A percentile compares a stretch with the other conserved stretches of the same genome.
phyloP scores from a whole-genome alignment of 352 stramenopile genomes.

The Phytophthora crassamura region DNA sequence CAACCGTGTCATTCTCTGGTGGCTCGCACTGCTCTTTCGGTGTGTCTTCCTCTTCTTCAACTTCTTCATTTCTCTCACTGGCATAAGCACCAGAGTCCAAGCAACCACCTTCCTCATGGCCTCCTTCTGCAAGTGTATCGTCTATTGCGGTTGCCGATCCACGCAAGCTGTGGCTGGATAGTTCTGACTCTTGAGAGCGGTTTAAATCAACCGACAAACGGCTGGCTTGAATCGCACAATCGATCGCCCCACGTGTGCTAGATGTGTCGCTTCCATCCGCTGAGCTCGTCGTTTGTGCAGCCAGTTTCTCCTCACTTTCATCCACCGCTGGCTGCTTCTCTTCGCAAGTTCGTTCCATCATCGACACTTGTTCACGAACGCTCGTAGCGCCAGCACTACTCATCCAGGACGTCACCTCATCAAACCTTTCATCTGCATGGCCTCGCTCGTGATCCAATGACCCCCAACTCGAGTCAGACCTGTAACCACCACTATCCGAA shows the following conservation, averaged over 20 bases:
- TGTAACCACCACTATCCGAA: background rate
- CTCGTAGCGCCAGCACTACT: background rate
- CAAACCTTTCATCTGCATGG: background rate
- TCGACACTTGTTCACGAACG: background rate
- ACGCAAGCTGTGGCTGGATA: background rate
- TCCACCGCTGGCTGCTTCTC: background rate
- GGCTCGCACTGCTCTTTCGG: background rate
- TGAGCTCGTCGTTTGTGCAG: background rate
- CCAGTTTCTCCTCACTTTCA: background rate
- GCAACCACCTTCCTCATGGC: background rate
- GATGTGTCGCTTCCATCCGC: background rate
- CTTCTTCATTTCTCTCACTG: constrained; percentile 6
- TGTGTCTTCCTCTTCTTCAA: constrained; percentile 4
- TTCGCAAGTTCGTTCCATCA: background rate
- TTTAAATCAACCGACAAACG: background rate
- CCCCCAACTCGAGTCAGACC: constrained; percentile 8
- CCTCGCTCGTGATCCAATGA: constrained; percentile 2
- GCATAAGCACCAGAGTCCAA: background rate
- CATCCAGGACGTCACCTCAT: background rate
- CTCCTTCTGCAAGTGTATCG: background rate
- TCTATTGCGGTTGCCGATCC: background rate
- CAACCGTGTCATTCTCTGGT: background rate
- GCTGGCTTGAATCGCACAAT: constrained; percentile 4
- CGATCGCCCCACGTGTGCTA: background rate
- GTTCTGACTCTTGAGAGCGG: background rate